These are phyloP conservation scores for Lasiodiplodia sp. DNA, from an alignment of 2,329 filamentous ascomycete species.

Conservation along the genomic window DNA sequence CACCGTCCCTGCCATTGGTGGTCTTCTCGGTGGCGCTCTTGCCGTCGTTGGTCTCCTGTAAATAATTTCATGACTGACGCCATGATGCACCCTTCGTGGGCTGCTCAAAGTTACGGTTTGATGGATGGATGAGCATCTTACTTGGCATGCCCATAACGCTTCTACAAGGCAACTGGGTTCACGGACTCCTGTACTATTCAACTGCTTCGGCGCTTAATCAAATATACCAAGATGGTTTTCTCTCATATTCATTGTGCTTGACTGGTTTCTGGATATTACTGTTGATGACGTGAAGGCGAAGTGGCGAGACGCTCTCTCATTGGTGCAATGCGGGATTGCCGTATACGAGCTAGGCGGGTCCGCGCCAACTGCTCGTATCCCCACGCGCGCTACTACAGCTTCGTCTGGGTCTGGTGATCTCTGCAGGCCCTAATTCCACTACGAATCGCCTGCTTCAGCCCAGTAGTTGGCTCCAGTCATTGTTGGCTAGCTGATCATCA, in stretches of 20 bases:
- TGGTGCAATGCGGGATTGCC: background rate
- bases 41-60: slow-evolving; percentile 29
- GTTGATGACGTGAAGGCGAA: background rate
- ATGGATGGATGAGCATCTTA: slow-evolving; percentile 23
- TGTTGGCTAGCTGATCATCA: background rate
- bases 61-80: slow-evolving; percentile 20
- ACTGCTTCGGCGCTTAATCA: slow-evolving; percentile 3
- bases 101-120: slow-evolving; percentile 17
- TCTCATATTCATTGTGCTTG: background rate
- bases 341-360: background rate
- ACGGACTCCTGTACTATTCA: slow-evolving; percentile 11
- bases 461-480: background rate
- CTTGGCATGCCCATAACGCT: background rate
- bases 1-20: slow-evolving; percentile 21
- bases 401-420: background rate
- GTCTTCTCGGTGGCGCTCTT: slow-evolving; percentile 25
- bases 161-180: background rate
- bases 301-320: background rate
- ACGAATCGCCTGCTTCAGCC: background rate
- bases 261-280: background rate
- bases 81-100: background rate
- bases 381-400: background rate
- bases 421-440: background rate
- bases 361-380: background rate
- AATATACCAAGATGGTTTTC: slow-evolving; percentile 24